Conservation (phyloP, 75 land plant genomes). For the Selaginella moellendorffii region DNA sequence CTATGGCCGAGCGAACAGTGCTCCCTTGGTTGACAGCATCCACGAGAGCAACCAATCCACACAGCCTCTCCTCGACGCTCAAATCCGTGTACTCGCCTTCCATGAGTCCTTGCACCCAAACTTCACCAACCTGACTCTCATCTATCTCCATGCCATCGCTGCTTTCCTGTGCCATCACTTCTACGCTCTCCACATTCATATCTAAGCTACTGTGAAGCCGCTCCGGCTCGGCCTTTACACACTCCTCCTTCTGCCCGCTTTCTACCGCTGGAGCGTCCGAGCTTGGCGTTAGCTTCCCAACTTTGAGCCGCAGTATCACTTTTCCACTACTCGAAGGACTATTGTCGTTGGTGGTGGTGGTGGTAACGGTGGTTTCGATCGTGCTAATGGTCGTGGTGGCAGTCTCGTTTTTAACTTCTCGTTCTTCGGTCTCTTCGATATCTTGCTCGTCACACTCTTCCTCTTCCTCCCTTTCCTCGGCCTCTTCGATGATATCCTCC, state of each 20-base stretch:
- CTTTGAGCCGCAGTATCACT: neutral
- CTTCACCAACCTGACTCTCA: slow-evolving; percentile 66
- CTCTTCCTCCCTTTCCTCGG: slow-evolving; percentile 57
- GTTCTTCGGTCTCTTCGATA: slow-evolving; percentile 54
- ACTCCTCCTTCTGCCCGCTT: too few species aligned
- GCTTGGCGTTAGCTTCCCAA: neutral
- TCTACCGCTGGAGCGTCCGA: neutral
- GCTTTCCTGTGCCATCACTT: neutral
- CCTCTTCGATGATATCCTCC: too few species aligned
- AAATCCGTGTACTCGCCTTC: slow-evolving; percentile 92
- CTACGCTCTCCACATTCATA: neutral
- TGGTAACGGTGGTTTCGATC: too few species aligned
- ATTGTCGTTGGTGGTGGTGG: neutral
- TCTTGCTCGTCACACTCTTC: slow-evolving; percentile 64
- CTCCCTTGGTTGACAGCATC: slow-evolving; percentile 85
- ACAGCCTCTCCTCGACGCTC: slow-evolving; percentile 87
- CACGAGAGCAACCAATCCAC: slow-evolving; percentile 77
- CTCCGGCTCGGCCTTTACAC: neutral
- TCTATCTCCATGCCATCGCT: slow-evolving; percentile 60
- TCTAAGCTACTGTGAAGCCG: neutral
- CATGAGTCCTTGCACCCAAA: slow-evolving; percentile 89
- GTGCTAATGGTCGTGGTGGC: too few species aligned
- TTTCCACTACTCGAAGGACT: neutral
- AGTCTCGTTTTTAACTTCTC: slow-evolving; percentile 27
- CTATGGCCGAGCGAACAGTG: slow-evolving; percentile 64